Base-by-base conservation (phyloP, 2,329 filamentous ascomycete genomes). In the Ophiocordyceps camponoti-floridani region DNA sequence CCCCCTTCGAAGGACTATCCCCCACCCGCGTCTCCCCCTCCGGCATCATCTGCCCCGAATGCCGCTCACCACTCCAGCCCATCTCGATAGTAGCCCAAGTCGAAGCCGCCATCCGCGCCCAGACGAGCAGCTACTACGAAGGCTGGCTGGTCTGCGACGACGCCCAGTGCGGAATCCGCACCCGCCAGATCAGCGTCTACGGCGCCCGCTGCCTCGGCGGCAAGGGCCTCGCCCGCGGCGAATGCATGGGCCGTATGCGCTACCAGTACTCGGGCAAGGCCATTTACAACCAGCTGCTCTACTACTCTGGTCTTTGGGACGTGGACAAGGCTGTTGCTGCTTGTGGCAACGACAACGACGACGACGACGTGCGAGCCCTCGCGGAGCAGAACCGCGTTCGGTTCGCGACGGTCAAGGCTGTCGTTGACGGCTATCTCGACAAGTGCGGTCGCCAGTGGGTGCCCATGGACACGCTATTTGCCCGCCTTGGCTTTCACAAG, bases 391-490 rank as follows among this genome's bases (percentile, higher is more conserved):
- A 98, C 61, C 74, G 84, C 47, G 69, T 72, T 37, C 70, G 86
- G 48, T 96, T 96, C 58, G 74, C 64, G 11, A 85, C 83, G 0
- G 66, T 89, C 51, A 84, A 79, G 67, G 71, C 72, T 7, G 77
- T 87, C 13, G 84, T 94, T 5, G 85, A 89, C 51, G 77, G 68
- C 56, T 93, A 94, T 63, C 63, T 94, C 53, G 85, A 86, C 56
- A 91, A 89, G 66, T 94, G 87, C 61, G 88, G 88, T 26, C 70
- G 85, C 53, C 83, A 87, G 62, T 94, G 86, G 85, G 88, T 95
- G 44, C 82, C 85, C 52, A 95, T 94, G 88, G 86, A 91, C 62
- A 79, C 70, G 51, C 63, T 95, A 50, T 95, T 94, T 69, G 73
- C 75, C 23, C 79, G 78, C 60, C 54, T 81, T 38, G 76, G 77